phyloP scores from a whole-genome alignment of 176 grass and related monocot species.

The Zoysia japonica region DNA sequence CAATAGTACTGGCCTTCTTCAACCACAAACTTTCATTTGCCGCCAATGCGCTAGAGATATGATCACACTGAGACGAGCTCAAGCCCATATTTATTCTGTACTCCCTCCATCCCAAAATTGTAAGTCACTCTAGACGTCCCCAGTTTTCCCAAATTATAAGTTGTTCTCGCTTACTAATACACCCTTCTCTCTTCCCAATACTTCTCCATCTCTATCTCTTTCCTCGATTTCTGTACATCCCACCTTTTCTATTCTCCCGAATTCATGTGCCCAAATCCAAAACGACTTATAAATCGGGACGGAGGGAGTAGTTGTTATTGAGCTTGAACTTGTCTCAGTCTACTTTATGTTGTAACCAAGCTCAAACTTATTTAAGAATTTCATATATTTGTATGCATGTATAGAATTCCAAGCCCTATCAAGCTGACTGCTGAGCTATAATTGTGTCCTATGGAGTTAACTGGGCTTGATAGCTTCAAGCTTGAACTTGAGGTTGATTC shows the following conservation, averaged over 20 bases:
- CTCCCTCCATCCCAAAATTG: too few relatives aligned
- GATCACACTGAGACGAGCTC: neutral
- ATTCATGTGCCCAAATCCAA: too few relatives aligned
- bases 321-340: neutral
- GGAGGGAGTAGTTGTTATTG: neutral
- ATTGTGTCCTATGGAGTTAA: neutral
- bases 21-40: neutral
- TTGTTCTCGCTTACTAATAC: too few relatives aligned
- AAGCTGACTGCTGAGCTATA: slow-evolving; percentile 1
- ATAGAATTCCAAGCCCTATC: neutral
- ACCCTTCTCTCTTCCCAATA: too few relatives aligned
- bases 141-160: too few relatives aligned
- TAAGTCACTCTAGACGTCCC: too few relatives aligned
- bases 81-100: neutral
- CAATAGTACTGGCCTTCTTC: slow-evolving; percentile 4
- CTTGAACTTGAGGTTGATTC: neutral
- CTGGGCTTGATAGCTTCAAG: neutral
- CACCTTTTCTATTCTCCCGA: too few relatives aligned
- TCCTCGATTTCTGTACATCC: too few relatives aligned
- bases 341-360: neutral
- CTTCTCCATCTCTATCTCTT: too few relatives aligned
- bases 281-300: too few relatives aligned
- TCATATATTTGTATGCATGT: neutral
- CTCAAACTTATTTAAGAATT: neutral
- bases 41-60: neutral